These are phyloP conservation scores for Pyrenophora graminea DNA, from an alignment of 2,329 filamentous ascomycete genomes.

Conservation along the genomic window DNA sequence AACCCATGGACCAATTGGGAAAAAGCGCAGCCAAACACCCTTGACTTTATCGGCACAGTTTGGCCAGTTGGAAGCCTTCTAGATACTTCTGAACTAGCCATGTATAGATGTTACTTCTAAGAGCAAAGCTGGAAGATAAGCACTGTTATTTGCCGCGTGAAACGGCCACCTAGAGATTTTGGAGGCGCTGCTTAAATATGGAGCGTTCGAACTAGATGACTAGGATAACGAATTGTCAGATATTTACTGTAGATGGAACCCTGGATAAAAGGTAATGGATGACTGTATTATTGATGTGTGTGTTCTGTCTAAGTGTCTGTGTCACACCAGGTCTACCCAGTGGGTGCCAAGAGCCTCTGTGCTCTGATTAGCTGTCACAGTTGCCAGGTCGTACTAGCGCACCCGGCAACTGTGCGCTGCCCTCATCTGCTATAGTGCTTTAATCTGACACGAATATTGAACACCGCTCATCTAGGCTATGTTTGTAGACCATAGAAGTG, in stretches of 20 bases:
- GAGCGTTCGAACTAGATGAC: slow-evolving; percentile 22
- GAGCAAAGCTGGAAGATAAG: slow-evolving; percentile 32
- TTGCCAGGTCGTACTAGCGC: too few species aligned
- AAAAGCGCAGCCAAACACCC: slow-evolving; percentile 23
- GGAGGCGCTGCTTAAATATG: slow-evolving; percentile 25
- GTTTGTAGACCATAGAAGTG: slow-evolving; percentile 27
- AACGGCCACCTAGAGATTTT: slow-evolving; percentile 40
- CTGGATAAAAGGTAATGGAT: too few species aligned
- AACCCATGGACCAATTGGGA: too few species aligned
- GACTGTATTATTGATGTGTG: too few species aligned
- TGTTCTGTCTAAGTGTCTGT: too few species aligned
- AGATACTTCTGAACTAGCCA: slow-evolving; percentile 29
- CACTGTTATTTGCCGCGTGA: slow-evolving; percentile 43
- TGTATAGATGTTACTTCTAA: slow-evolving; percentile 25
- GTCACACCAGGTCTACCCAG: too few species aligned
- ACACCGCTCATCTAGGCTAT: slow-evolving; percentile 44
- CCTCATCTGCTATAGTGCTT: too few species aligned
- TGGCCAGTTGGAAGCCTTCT: slow-evolving; percentile 33
- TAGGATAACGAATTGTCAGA: too few species aligned
- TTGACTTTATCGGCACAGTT: slow-evolving; percentile 37
- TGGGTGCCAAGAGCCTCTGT: too few species aligned
- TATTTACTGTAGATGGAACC: too few species aligned
- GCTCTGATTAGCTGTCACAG: too few species aligned
- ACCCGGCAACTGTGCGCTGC: too few species aligned
- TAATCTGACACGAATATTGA: slow-evolving; percentile 1